Evolutionary conservation across 176 grass and related monocot genomes (phyloP).

Genomic region (Thalia dealbata): DNA sequence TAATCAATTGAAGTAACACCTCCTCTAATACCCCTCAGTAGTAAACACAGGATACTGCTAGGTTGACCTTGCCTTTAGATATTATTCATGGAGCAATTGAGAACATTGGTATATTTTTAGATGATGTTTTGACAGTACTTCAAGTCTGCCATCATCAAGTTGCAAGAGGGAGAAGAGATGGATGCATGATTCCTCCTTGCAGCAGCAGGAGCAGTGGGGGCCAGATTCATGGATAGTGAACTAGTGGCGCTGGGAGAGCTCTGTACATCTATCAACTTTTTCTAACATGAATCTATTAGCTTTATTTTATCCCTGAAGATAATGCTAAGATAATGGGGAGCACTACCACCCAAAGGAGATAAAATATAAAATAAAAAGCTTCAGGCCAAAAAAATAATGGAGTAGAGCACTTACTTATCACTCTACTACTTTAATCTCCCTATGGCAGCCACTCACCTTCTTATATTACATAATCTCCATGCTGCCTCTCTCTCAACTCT

Average conservation of each 20-base stretch:
- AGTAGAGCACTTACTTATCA: slow-evolving; percentile 3
- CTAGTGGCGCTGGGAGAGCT: background rate
- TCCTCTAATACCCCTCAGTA: too few relatives aligned
- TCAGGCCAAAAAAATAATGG: background rate
- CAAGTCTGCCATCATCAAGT: background rate
- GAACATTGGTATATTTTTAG: background rate
- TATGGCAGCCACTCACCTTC: slow-evolving; percentile 8
- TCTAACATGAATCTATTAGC: slow-evolving; percentile 5
- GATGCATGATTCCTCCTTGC: slow-evolving; percentile 2
- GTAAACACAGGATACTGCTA: too few relatives aligned
- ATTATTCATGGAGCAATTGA: background rate
- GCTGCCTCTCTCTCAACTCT: background rate
- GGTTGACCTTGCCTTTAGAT: too few relatives aligned
- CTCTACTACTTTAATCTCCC: slow-evolving; percentile 1
- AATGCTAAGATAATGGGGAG: slow-evolving; percentile 21
- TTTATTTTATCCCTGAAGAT: slow-evolving; percentile 19
- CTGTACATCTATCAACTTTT: background rate
- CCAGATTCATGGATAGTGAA: background rate
- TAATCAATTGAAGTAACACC: too few relatives aligned
- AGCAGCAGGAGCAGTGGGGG: background rate
- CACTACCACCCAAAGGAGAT: background rate
- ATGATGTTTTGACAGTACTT: background rate
- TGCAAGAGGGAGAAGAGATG: background rate
- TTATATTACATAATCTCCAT: background rate
- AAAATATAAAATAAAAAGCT: too few relatives aligned